A percentile compares a stretch with the other conserved stretches of the same genome.
Evolutionary conservation across 768 basidiomycete species (phyloP).

Genomic region (Suillus bovinus): DNA sequence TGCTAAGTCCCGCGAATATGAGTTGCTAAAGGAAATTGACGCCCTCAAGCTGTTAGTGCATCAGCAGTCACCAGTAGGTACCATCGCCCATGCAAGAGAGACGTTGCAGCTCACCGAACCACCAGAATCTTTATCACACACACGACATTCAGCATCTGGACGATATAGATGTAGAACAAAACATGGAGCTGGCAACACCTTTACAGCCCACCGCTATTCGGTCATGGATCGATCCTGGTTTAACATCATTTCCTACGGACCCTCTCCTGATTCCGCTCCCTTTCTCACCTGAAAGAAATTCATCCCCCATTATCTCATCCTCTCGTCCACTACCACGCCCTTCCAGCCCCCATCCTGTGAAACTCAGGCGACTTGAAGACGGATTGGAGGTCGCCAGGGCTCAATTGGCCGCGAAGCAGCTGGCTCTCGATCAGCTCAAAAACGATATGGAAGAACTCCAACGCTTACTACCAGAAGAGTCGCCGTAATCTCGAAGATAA

Average conservation of each 20-base stretch:
- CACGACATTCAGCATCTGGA: constrained; percentile 30
- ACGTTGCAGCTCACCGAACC: background rate
- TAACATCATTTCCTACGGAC: constrained; percentile 1
- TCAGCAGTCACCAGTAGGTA: constrained; percentile 7
- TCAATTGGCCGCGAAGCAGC: constrained; percentile 25
- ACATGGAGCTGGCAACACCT: constrained; percentile 57
- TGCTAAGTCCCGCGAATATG: constrained; percentile 34
- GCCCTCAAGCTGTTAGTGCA: constrained; percentile 13
- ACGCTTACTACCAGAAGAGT: background rate
- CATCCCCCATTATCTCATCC: constrained; percentile 17
- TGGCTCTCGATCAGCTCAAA: constrained; percentile 20
- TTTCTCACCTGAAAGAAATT: constrained; percentile 21
- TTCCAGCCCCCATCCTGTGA: constrained; percentile 13
- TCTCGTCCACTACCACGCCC: constrained; percentile 12
- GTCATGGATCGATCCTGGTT: constrained; percentile 1
- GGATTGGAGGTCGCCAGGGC: constrained; percentile 22
- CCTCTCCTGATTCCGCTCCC: constrained; percentile 18
- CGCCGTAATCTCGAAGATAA: background rate
- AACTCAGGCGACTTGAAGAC: constrained; percentile 22
- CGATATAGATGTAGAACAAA: constrained; percentile 38
- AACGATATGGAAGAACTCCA: constrained; percentile 24
- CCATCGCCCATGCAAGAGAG: constrained; percentile 2
- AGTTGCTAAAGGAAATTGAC: constrained; percentile 34
- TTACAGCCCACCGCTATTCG: constrained; percentile 37
- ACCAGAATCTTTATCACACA: constrained; percentile 11